Conservation (phyloP, 345 rosid species). For the Eutrema heterophyllum region DNA sequence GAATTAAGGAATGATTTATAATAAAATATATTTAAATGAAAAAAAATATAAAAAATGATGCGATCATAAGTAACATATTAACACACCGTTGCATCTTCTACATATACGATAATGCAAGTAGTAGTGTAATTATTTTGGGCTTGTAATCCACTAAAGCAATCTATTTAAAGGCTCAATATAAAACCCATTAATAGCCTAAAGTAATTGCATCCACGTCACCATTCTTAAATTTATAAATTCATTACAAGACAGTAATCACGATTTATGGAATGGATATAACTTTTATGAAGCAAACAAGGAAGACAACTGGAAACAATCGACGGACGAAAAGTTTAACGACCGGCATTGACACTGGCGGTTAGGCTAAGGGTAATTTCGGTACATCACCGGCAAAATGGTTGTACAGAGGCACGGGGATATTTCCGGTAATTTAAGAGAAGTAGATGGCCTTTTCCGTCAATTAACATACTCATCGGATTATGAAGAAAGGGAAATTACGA, state of each 20-base stretch:
- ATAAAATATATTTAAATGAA: too few species aligned
- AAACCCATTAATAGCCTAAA: not conserved
- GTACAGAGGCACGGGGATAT: not conserved
- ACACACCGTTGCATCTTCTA: not conserved
- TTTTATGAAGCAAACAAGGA: not conserved
- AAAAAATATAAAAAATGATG: too few species aligned
- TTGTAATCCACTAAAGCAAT: not conserved
- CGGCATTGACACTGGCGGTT: constrained; percentile 8
- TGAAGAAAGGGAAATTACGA: constrained; percentile 15
- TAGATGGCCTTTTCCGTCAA: constrained; percentile 44
- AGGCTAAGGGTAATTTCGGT: constrained; percentile 21
- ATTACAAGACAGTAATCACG: not conserved
- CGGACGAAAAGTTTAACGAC: constrained; percentile 6
- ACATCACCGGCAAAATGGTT: constrained; percentile 23
- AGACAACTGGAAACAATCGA: constrained; percentile 3
- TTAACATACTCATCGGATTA: constrained; percentile 16
- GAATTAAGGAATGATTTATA: too few species aligned
- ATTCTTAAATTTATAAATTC: not conserved
- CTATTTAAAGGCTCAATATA: not conserved
- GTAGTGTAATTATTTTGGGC: not conserved
- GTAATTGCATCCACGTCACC: constrained; percentile 1
- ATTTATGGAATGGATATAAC: not conserved
- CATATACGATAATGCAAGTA: not conserved
- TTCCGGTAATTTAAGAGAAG: constrained; percentile 27
- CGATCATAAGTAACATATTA: too few species aligned